Conservation (phyloP, 768 basidiomycete species). For the Boletellus ananas region DNA sequence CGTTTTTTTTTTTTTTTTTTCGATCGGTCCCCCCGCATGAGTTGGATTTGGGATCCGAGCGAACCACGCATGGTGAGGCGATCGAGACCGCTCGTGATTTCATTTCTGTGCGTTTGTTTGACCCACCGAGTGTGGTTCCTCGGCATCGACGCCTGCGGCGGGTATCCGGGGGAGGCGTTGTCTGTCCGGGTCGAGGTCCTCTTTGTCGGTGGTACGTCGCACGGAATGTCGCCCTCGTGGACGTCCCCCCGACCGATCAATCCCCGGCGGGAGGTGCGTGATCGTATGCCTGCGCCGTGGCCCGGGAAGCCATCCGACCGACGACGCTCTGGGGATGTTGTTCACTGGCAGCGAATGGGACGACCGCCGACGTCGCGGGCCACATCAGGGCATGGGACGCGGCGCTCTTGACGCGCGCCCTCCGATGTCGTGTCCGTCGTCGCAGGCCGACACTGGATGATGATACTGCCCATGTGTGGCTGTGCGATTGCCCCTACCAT, state of each 20-base stretch:
- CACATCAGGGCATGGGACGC: slow-evolving; percentile 8
- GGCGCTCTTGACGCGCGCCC: neutral
- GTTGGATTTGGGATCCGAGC: neutral
- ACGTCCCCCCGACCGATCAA: slow-evolving; percentile 13
- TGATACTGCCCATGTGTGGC: slow-evolving; percentile 1
- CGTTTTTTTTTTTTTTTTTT: slow-evolving; percentile 5
- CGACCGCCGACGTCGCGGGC: neutral
- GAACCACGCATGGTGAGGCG: slow-evolving; percentile 2
- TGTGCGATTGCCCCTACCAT: slow-evolving; percentile 5
- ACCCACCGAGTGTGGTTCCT: slow-evolving; percentile 5
- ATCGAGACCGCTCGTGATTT: neutral
- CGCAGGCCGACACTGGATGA: too few species aligned
- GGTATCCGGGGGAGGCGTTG: neutral
- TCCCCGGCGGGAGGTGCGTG: slow-evolving; percentile 4
- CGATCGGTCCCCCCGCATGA: too few species aligned
- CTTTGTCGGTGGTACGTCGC: slow-evolving; percentile 5
- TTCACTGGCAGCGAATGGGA: neutral
- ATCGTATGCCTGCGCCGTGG: neutral
- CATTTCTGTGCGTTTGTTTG: neutral
- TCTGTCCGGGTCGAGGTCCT: neutral
- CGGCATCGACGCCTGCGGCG: slow-evolving; percentile 13
- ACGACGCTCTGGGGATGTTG: neutral
- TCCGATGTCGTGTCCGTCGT: neutral
- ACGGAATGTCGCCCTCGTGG: slow-evolving; percentile 12
- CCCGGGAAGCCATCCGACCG: neutral